A percentile compares a stretch with the other conserved stretches of the same genome.
phyloP scores from a whole-genome alignment of 83 land plant genomes.

The Thuja plicata region DNA sequence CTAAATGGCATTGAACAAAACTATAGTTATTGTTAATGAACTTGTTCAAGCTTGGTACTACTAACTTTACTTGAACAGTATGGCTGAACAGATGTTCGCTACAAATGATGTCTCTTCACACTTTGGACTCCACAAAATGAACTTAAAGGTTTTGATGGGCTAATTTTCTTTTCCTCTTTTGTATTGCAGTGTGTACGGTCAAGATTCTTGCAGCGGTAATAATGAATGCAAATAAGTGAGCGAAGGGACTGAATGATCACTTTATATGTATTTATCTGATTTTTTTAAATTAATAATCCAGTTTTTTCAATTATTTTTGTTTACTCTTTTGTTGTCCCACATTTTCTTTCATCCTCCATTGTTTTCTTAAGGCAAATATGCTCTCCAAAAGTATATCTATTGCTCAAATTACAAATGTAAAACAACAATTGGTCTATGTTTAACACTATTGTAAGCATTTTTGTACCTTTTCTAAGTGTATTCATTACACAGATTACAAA shows the following conservation, averaged over 20 bases:
- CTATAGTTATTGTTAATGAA: not conserved
- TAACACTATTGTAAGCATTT: not conserved
- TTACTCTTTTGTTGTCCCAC: not conserved
- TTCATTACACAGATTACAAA: not conserved
- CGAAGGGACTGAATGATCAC: not conserved
- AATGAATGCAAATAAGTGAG: not conserved
- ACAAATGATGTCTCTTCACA: not conserved
- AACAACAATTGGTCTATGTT: not conserved
- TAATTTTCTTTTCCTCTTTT: slow-evolving; percentile 1
- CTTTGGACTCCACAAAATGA: not conserved
- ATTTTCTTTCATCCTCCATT: not conserved
- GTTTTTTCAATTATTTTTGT: not conserved
- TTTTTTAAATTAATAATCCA: not conserved
- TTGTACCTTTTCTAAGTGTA: not conserved
- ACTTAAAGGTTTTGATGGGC: not conserved
- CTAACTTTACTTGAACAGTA: not conserved
- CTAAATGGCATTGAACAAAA: not conserved
- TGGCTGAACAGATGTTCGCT: not conserved
- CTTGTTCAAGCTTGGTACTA: not conserved
- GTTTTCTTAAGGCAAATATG: not conserved
- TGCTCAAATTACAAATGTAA: not conserved
- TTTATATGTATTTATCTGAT: not conserved
- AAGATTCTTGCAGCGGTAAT: not conserved
- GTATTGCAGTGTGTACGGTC: slow-evolving; percentile 8
- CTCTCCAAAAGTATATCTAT: not conserved